Conservation (phyloP, 345 rosid species). For the Citrus glauca region DNA sequence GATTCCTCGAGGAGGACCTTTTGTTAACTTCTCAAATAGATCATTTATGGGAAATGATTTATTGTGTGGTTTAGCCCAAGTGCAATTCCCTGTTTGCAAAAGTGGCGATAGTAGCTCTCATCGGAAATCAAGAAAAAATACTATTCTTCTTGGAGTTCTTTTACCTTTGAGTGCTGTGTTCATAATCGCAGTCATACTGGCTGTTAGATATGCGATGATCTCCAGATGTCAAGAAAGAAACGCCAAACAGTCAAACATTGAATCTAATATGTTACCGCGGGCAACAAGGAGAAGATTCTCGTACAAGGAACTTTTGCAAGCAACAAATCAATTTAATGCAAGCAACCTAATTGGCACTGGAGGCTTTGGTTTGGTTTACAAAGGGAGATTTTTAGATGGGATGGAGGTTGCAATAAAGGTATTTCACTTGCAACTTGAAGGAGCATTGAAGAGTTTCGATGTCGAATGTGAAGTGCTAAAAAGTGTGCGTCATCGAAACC, state of each 20-base stretch:
- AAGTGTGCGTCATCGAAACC: too few relatives aligned
- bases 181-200: not conserved
- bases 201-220: not conserved
- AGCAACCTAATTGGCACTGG: slow-evolving; percentile 16
- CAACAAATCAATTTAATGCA: slow-evolving; percentile 18
- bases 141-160: not conserved
- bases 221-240: not conserved
- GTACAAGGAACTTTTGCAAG: not conserved
- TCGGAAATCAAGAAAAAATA: not conserved
- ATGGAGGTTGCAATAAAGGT: slow-evolving; percentile 14
- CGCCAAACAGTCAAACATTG: too few relatives aligned
- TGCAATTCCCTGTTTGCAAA: slow-evolving; percentile 6
- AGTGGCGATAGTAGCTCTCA: not conserved
- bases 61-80: not conserved
- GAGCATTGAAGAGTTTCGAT: too few relatives aligned
- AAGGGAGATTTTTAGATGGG: slow-evolving; percentile 9
- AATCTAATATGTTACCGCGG: too few relatives aligned
- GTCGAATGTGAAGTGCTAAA: too few relatives aligned
- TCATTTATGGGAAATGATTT: not conserved
- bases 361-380: slow-evolving; percentile 13
- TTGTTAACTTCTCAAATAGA: not conserved
- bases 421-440: not conserved
- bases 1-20: slow-evolving; percentile 6
- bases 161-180: not conserved
- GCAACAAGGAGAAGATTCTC: slow-evolving; percentile 7